Conservation (phyloP, 805 yeast genomes). For the Cephaloascus fragrans region DNA sequence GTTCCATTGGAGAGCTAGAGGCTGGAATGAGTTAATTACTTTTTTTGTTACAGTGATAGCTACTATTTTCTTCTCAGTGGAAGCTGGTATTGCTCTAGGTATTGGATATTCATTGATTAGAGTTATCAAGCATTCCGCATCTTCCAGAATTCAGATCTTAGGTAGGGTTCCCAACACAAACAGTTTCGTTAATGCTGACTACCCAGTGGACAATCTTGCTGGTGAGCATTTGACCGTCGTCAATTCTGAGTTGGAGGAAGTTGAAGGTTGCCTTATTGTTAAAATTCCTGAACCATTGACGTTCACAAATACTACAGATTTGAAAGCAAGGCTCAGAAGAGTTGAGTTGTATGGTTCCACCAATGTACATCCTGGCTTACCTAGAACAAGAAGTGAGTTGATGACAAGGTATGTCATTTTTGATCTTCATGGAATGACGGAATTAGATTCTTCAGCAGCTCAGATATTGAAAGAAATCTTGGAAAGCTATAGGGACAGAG, state of each 20-base stretch:
- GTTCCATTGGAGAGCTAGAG: constrained; percentile 28
- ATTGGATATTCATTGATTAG: constrained; percentile 69
- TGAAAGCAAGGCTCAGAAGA: constrained; percentile 24
- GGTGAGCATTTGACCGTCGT: constrained; percentile 24
- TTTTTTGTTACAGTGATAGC: constrained; percentile 14
- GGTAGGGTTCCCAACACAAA: constrained; percentile 43
- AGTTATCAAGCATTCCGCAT: constrained; percentile 71
- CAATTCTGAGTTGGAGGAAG: constrained; percentile 27
- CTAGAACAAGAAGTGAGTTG: constrained; percentile 20
- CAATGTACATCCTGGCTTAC: constrained; percentile 31
- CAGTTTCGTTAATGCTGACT: constrained; percentile 29
- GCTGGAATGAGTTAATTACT: constrained; percentile 25
- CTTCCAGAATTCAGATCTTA: constrained; percentile 76
- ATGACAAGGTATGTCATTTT: constrained; percentile 31
- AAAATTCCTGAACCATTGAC: constrained; percentile 34
- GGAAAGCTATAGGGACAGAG: constrained; percentile 16
- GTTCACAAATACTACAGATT: constrained; percentile 29
- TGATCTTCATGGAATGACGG: constrained; percentile 32
- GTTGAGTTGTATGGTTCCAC: constrained; percentile 34
- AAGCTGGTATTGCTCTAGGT: constrained; percentile 86
- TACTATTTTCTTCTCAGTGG: constrained; percentile 47
- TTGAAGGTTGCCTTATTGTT: constrained; percentile 32
- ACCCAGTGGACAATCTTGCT: constrained; percentile 4
- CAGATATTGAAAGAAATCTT: constrained; percentile 21
- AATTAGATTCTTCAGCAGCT: constrained; percentile 31